Base-by-base conservation (phyloP, 306 rosid genomes). In the Inga laurina region DNA sequence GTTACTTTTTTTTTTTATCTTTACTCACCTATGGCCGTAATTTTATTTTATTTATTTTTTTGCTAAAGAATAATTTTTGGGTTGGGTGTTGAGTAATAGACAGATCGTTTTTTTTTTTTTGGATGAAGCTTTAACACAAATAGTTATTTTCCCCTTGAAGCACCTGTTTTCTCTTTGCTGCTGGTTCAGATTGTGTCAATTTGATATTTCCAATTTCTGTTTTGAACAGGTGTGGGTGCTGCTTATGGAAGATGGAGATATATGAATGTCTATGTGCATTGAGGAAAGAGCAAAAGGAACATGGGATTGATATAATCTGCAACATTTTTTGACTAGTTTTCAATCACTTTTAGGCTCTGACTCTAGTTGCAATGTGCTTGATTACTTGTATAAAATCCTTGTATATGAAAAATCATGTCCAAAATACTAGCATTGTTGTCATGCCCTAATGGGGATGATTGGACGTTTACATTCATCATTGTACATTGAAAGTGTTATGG, bases 251-350 rank as follows among this genome's bases (percentile, higher is more conserved):
- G 93, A 79, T 87, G 94, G 87, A 88, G 93, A 89, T 90, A 80
- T 88, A 57, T 92, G 92, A 93, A 95, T 84, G 88, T 93, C 88
- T 93, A 81, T 88, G 97, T 91, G 81, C 94, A 83, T 86, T 93
- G 97, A 95, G 89, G 97, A 88, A 88, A 80, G 87, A 79, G 83
- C 88, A 75, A 84, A 82, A 73, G 91, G 86, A 89, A 83, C 86
- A 82, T 73, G 87, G 85, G 81, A 86, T 87, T 82, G 83, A 78
- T 83, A 84, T 79, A 82, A 81, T 82, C 81, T 86, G 83, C 85
- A 77, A 86, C 88, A 81, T 86, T 84, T 27, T 52, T 64, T 81
- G 27, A 74, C 79, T 81, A 11, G 82, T 57, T 70, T 80, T 69
- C 84, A 68, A 34, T 77, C 82, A 79, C 80, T 79, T 44, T 44